Conservation (phyloP, 2,329 filamentous ascomycete species). For the Myriangium duriaei region DNA sequence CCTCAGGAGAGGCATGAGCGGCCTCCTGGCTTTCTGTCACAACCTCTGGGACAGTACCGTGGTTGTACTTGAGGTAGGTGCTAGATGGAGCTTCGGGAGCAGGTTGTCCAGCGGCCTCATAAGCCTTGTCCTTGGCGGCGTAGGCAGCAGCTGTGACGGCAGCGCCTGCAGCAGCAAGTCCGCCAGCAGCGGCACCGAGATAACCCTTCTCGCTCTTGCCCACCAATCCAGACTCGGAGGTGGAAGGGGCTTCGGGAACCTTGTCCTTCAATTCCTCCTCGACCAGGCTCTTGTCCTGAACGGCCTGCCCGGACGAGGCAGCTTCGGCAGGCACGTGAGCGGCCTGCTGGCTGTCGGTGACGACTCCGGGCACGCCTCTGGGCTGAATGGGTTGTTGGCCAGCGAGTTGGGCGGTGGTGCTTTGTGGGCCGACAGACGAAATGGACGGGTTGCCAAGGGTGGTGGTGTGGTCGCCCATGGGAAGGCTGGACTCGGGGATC, state of each 20-base stretch:
- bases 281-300: conserved; percentile 57
- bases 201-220: conserved; percentile 19
- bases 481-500: conserved; percentile 74
- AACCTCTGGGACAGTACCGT: conserved; percentile 41
- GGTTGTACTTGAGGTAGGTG: conserved; percentile 1
- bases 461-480: conserved; percentile 41
- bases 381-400: conserved; percentile 33
- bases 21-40: conserved; percentile 60
- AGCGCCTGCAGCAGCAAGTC: conserved; percentile 29
- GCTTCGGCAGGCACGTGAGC: conserved; percentile 51
- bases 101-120: conserved; percentile 14
- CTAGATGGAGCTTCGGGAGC: conserved; percentile 32
- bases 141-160: conserved; percentile 26
- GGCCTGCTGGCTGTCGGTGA: conserved; percentile 59
- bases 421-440: conserved; percentile 30
- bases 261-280: conserved; percentile 59
- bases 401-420: conserved; percentile 35
- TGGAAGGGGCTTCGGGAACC: conserved; percentile 35
- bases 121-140: conserved; percentile 26
- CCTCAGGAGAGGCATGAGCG: conserved; percentile 50
- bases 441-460: conserved; percentile 28
- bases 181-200: conserved; percentile 28
- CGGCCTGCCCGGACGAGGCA: conserved; percentile 50
- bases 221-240: conserved; percentile 23
- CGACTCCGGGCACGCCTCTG: conserved; percentile 45